Evolutionary conservation across 306 rosid species (phyloP), one percentile per base, ranked within the genome.

Genomic region (Castanospermum australe): DNA sequence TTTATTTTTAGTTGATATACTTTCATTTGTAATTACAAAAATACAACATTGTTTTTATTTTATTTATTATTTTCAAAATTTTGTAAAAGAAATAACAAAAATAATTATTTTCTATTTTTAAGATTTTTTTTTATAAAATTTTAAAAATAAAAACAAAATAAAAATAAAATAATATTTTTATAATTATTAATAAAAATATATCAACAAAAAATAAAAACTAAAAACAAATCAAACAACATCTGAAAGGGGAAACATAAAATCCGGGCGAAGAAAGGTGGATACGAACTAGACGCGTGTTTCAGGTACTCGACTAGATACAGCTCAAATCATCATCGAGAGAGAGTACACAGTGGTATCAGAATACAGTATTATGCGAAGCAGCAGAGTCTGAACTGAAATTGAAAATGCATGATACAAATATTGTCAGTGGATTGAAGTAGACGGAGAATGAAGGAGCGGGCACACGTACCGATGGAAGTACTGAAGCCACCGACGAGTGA

Each of bases 401-500:
- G 18, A 20, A 50, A 67, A 82, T n/a, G 33, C 15, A 20, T 2
- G 71, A 54, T 0, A 8, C 1, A 14, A 10, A 14, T 1, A 5
- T 14, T 17, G 8, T 14, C 8, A 41, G 5, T 4, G 15, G 54
- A 32, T 5, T 5, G 13, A 54, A 13, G 21, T 57, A 1, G 25
- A 56, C 3, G 24, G 17, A n/a, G 39, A 69, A 38, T 36, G 42
- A 55, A 15, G 36, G 45, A 48, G 8, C 18, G 52, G 47, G 35
- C 44, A 22, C 13, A 60, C 83, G 15, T 52, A 96, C 99, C 99
- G 38, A 96, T 5, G 71, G 99, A 96, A 80, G 97, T 96, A 57
- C 98, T 96, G 73, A 84, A 50, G 63, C 99, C 99, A 77, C 98
- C 99, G 1, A 93, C 85, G 30, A 93, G 92, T 5, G 99, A 96